These are phyloP conservation scores for Hebeloma cylindrosporum DNA, from an alignment of 768 basidiomycete genomes.

Conservation along the genomic window DNA sequence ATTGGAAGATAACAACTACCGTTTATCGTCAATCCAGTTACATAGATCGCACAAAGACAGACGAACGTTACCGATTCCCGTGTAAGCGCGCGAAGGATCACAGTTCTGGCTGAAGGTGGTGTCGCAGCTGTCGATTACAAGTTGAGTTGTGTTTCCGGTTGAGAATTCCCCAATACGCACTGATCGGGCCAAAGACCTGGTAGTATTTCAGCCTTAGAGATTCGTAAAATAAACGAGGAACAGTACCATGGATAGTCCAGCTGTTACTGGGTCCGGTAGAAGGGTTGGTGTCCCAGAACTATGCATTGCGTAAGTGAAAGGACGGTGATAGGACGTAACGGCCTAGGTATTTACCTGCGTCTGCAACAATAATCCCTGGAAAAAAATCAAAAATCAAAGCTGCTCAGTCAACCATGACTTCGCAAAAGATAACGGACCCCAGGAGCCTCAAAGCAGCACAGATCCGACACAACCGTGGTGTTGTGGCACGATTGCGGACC, in stretches of 20 bases:
- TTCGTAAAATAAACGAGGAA: not conserved
- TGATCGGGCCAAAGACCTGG: conserved; percentile 68
- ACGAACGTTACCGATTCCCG: conserved; percentile 30
- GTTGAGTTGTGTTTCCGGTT: not conserved
- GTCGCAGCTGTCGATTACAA: conserved; percentile 58
- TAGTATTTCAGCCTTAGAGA: not conserved
- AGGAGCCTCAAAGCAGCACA: conserved; percentile 68
- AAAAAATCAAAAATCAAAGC: not conserved
- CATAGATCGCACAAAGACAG: conserved; percentile 7
- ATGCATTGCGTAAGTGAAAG: too few species aligned
- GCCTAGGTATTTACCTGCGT: conserved; percentile 36
- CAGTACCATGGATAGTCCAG: conserved; percentile 75
- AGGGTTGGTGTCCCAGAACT: conserved; percentile 76
- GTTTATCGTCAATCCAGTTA: not conserved
- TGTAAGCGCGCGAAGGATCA: conserved; percentile 38
- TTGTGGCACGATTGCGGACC: conserved; percentile 57
- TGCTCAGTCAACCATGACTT: not conserved
- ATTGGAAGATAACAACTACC: conserved; percentile 54
- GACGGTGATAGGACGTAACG: not conserved
- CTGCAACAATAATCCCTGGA: conserved; percentile 60
- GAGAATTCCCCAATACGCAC: conserved; percentile 43
- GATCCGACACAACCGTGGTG: conserved; percentile 40
- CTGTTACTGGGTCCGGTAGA: conserved; percentile 61
- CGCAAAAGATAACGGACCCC: conserved; percentile 43
- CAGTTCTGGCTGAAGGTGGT: conserved; percentile 35